A percentile compares a stretch with the other conserved stretches of the same genome.
These are phyloP conservation scores for Rachicladosporium sp. DNA, from an alignment of 2,329 filamentous ascomycete genomes.

Conservation along the genomic window DNA sequence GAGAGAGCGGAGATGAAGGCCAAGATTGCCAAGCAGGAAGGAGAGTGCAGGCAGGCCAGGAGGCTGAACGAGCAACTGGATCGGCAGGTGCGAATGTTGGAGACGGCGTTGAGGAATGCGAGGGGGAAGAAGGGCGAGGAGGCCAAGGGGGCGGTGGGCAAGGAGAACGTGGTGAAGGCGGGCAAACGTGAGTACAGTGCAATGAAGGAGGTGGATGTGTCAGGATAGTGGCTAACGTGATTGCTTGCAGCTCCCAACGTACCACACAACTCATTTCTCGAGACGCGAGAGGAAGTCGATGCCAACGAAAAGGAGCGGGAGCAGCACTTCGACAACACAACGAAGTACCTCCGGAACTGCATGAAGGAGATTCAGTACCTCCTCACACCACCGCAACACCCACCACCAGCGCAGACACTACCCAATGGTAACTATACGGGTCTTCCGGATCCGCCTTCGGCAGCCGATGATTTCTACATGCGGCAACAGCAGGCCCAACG, in stretches of 20 bases:
- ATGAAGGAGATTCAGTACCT: constrained; percentile 58
- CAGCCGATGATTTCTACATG: constrained; percentile 48
- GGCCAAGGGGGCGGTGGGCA: constrained; percentile 7
- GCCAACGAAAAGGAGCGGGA: constrained; percentile 41
- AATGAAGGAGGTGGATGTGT: too few relatives aligned
- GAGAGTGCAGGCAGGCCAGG: constrained; percentile 74
- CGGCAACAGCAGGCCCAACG: constrained; percentile 38
- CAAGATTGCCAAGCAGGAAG: constrained; percentile 87
- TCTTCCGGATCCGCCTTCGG: constrained; percentile 39
- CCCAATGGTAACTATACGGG: constrained; percentile 23
- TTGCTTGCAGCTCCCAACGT: constrained; percentile 29
- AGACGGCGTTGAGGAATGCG: constrained; percentile 77
- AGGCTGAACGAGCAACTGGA: constrained; percentile 79
- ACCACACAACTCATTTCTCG: constrained; percentile 39
- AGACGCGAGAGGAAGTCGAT: constrained; percentile 31
- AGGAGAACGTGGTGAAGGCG: constrained; percentile 11
- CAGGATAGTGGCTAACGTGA: constrained; percentile 8
- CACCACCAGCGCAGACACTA: constrained; percentile 39
- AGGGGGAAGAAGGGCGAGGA: constrained; percentile 46
- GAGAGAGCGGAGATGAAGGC: constrained; percentile 98
- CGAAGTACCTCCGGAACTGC: constrained; percentile 51
- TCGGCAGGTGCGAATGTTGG: constrained; percentile 80
- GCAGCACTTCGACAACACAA: constrained; percentile 49
- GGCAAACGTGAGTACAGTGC: constrained; percentile 11
- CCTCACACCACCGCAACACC: constrained; percentile 51